phyloP scores from a whole-genome alignment of 257 asterid genomes.

The Solanum pinnatisectum region DNA sequence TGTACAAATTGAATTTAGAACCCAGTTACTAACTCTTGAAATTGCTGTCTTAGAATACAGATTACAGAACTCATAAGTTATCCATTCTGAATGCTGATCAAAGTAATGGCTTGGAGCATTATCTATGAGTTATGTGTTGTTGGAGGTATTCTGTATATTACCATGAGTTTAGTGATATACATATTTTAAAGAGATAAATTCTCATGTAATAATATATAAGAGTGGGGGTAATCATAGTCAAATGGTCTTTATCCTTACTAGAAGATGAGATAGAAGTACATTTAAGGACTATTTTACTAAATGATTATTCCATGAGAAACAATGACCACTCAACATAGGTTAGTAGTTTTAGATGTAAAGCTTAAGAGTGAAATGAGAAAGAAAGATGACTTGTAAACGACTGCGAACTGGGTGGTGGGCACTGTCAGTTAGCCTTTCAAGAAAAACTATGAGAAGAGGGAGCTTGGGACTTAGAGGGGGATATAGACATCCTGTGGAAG shows the following conservation, averaged over 20 bases:
- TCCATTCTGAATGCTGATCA: not conserved
- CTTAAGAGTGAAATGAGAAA: not conserved
- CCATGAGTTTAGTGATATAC: not conserved
- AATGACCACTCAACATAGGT: not conserved
- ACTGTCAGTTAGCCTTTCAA: not conserved
- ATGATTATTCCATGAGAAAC: not conserved
- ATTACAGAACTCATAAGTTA: not conserved
- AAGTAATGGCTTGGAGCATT: not conserved
- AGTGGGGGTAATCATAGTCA: not conserved
- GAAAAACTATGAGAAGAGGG: not conserved
- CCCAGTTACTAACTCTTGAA: not conserved
- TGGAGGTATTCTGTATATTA: not conserved
- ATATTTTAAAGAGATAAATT: not conserved
- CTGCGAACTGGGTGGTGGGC: not conserved
- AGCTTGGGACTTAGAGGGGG: not conserved
- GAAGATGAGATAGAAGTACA: not conserved
- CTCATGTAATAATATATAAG: not conserved
- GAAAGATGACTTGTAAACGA: not conserved
- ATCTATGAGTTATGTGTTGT: not conserved
- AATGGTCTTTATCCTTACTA: not conserved
- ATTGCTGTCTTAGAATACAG: not conserved
- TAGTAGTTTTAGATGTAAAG: not conserved
- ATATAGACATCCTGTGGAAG: not conserved
- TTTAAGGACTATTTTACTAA: not conserved
- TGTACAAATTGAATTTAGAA: not conserved